These are phyloP conservation scores for Ashbya aceris DNA, from an alignment of 1,139 yeast species.

Conservation along the genomic window DNA sequence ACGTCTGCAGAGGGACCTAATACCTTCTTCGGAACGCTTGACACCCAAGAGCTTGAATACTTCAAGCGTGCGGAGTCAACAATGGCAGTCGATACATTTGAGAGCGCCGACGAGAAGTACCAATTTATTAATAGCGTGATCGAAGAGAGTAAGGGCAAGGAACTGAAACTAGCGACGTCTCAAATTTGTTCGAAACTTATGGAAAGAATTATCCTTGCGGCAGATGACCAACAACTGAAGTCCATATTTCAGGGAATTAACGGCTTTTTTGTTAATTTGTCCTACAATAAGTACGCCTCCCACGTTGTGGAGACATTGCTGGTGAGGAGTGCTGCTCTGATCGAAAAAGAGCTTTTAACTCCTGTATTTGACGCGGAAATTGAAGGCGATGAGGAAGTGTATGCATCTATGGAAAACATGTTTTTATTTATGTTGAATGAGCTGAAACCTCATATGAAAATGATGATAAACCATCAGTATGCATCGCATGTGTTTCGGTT, in stretches of 20 bases:
- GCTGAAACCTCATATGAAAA: slow-evolving; percentile 46
- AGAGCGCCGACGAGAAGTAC: slow-evolving; percentile 57
- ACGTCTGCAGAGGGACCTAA: slow-evolving; percentile 22
- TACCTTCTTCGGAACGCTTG: slow-evolving; percentile 79
- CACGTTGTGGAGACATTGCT: slow-evolving; percentile 86
- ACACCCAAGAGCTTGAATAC: slow-evolving; percentile 74
- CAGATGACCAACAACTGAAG: slow-evolving; percentile 57
- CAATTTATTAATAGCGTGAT: slow-evolving; percentile 69
- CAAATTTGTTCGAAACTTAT: slow-evolving; percentile 89
- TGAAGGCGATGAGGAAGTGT: slow-evolving; percentile 33
- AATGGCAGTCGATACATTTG: slow-evolving; percentile 72
- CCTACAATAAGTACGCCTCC: slow-evolving; percentile 85
- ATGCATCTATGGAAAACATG: slow-evolving; percentile 52
- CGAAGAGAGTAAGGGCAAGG: slow-evolving; percentile 85
- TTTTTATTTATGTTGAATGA: slow-evolving; percentile 60
- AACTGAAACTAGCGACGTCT: slow-evolving; percentile 83
- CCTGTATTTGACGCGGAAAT: slow-evolving; percentile 30
- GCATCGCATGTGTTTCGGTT: slow-evolving; percentile 83
- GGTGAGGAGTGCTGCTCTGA: slow-evolving; percentile 63
- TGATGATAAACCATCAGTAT: slow-evolving; percentile 65
- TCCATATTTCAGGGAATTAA: slow-evolving; percentile 55
- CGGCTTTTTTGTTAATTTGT: slow-evolving; percentile 64
- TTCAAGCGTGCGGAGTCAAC: slow-evolving; percentile 90
- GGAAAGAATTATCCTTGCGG: slow-evolving; percentile 71
- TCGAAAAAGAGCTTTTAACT: slow-evolving; percentile 57